Conservation (phyloP, 1,284 basidiomycete genomes). For the Malassezia obtusa region DNA sequence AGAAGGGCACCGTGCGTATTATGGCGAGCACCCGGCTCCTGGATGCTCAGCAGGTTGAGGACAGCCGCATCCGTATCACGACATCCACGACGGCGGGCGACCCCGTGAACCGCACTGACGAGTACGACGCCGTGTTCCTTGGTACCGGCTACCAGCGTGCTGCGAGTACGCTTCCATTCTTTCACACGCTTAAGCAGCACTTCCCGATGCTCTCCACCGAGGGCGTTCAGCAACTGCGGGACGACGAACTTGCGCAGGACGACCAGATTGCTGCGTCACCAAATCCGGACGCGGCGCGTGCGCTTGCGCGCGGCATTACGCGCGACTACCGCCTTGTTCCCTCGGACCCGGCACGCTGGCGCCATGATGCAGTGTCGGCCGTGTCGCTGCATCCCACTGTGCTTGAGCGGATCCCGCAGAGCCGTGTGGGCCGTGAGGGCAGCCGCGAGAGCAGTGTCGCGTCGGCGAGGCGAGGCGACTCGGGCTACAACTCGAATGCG, state of each 20-base stretch:
- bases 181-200: conserved; percentile 25
- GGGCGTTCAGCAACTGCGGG: conserved; percentile 12
- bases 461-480: background rate
- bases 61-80: conserved; percentile 11
- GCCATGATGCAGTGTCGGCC: background rate
- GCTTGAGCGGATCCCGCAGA: background rate
- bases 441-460: conserved; percentile 4
- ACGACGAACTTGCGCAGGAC: conserved; percentile 22
- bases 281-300: conserved; percentile 28
- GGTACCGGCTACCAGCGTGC: conserved; percentile 40
- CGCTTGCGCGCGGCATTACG: conserved; percentile 36
- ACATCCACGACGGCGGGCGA: conserved; percentile 15
- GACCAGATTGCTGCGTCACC: conserved; percentile 20
- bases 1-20: conserved; percentile 22
- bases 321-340: conserved; percentile 43
- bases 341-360: conserved; percentile 8
- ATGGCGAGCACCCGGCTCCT: conserved; percentile 18
- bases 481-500: conserved; percentile 12
- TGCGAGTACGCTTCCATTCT: conserved; percentile 25
- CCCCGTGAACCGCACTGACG: conserved; percentile 1
- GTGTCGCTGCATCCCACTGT: background rate
- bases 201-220: conserved; percentile 32
- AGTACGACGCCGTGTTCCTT: conserved; percentile 40
- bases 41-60: conserved; percentile 7
- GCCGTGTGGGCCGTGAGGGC: conserved; percentile 11